Percentiles rank a stretch among this genome's conserved stretches.
Conservation (phyloP, 2,329 filamentous ascomycete species). For the Emmonsiellopsis sp. region DNA sequence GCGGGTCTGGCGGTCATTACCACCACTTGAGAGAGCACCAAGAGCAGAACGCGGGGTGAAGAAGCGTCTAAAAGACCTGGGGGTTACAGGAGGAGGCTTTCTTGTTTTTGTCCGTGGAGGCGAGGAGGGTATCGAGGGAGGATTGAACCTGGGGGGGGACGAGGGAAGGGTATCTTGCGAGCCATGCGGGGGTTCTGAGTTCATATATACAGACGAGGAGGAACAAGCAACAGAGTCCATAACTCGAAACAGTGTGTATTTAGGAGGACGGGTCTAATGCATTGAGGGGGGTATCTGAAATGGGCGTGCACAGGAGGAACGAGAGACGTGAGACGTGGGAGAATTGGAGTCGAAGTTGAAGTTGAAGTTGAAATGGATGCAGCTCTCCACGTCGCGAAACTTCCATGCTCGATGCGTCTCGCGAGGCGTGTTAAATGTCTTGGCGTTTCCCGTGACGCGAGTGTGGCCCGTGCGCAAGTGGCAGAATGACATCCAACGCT, state of each 20-base stretch:
- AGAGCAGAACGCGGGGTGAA: conserved; percentile 41
- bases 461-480: neutral
- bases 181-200: neutral
- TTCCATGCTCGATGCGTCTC: neutral
- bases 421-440: neutral
- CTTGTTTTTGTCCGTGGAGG: conserved; percentile 34
- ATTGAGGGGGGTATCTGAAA: neutral
- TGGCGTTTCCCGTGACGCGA: conserved; percentile 3
- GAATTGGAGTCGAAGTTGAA: neutral
- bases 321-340: neutral
- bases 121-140: conserved; percentile 31
- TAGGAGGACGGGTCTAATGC: neutral
- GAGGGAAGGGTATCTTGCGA: conserved; percentile 11
- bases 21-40: conserved; percentile 24
- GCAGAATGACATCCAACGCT: neutral
- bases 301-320: neutral
- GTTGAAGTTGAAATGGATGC: neutral
- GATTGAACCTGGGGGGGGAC: conserved; percentile 11
- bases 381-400: neutral
- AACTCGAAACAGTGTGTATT: neutral
- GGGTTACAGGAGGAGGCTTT: conserved; percentile 41
- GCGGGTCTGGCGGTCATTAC: conserved; percentile 31
- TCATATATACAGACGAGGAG: neutral
- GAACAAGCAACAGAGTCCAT: conserved; percentile 1
- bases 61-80: conserved; percentile 42